Percentiles rank a stretch among this genome's conserved stretches.
Conservation (phyloP, 2,329 filamentous ascomycete genomes). For the Stemphylium vesicarium region DNA sequence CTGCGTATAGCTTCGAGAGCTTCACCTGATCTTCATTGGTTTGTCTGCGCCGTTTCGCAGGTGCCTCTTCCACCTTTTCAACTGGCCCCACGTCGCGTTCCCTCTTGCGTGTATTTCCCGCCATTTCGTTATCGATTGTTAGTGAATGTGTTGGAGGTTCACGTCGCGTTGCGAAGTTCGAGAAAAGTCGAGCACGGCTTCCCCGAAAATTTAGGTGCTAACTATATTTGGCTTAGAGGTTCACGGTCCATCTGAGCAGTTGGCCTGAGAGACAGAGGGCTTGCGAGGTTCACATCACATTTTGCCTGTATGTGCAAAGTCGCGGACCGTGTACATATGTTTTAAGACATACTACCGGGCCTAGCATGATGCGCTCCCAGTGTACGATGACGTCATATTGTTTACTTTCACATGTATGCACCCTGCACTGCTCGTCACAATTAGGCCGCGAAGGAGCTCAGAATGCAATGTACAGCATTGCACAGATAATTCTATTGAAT, state of each 20-base stretch:
- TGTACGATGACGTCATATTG: neutral
- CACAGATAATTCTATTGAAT: neutral
- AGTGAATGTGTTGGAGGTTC: slow-evolving; percentile 1
- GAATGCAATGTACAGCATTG: neutral
- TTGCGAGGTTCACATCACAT: neutral
- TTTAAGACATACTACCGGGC: neutral
- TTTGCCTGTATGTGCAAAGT: too few species aligned
- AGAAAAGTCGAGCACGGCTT: slow-evolving; percentile 14
- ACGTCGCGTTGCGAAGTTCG: slow-evolving; percentile 9
- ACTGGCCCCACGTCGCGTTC: slow-evolving; percentile 28
- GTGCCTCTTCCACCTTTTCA: slow-evolving; percentile 25
- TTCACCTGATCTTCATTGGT: slow-evolving; percentile 50
- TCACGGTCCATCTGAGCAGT: neutral
- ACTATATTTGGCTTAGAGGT: slow-evolving; percentile 1
- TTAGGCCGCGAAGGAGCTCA: neutral
- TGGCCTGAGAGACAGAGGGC: neutral
- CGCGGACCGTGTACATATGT: too few species aligned
- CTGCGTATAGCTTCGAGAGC: slow-evolving; percentile 55
- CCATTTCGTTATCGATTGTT: slow-evolving; percentile 24
- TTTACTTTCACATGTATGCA: neutral
- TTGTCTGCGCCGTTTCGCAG: slow-evolving; percentile 43
- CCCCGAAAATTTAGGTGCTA: slow-evolving; percentile 16
- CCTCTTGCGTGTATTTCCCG: slow-evolving; percentile 37
- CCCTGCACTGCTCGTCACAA: neutral
- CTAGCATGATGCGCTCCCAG: neutral